Evolutionary conservation across 2,329 filamentous ascomycete genomes (phyloP), one percentile per base, ranked within the genome.

Genomic region (Phyllosticta paracitricarpa): DNA sequence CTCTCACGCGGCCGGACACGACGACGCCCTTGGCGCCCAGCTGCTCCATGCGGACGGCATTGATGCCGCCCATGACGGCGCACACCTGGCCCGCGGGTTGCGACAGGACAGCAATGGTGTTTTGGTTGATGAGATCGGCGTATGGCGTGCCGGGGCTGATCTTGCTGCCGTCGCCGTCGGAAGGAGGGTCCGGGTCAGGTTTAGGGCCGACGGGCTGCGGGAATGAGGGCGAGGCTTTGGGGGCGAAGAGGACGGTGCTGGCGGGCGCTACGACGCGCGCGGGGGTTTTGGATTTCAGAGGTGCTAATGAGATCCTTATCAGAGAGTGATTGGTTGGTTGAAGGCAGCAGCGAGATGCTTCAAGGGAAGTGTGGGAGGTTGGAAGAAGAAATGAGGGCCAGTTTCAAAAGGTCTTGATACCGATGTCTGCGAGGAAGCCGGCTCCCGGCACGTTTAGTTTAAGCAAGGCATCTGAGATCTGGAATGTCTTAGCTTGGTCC

Each of bases 21-120:
- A 91, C 75, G 10, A 87, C 80, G 2, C 80, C 87, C 65, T 78
- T 77, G 19, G 82, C 82, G 14, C 82, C 82, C 10, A 86, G 77
- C 14, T 80, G 71, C 67, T 84, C 84, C 81, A 91, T 88, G 22
- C 88, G 79, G 30, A 82, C 76, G 4, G 86, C 88, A 82, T 91
- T 88, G 65, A 91, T 89, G 19, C 88, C 88, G n/a, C 89, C 89
- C 5, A 89, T 80, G 7, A 89, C 81, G 5, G 88, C 88, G 72
- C 88, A 89, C 58, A 79, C 80, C 70, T 90, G 87, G 0, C 78
- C 79, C 0, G 76, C 68, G 0, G 87, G 86, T 67, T 91, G 87
- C 63, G 83, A 82, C 62, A 91, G 79, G 3, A 91, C 75, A 3
- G 86, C 82, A 59, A 91, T 79, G 1, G 84, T 87, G 7, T 79